Base-by-base conservation (phyloP, 2,329 filamentous ascomycete genomes). In the Orbilia oligospora region DNA sequence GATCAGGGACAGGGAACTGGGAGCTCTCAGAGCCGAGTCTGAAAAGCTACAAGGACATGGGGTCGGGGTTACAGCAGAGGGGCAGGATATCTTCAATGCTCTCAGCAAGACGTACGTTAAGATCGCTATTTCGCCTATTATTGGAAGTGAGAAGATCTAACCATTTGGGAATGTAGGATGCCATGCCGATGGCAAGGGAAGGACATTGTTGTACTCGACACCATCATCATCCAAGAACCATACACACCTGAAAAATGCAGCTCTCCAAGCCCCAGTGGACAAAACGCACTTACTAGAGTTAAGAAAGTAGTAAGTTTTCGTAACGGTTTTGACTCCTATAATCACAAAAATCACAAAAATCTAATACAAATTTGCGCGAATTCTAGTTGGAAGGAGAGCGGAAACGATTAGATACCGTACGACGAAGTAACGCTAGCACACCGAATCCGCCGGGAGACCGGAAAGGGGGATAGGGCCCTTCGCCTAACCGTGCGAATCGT, bases 291-390 rank as follows among this genome's bases (percentile, higher is more conserved):
- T 9, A 76, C 71, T 12, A 71, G 81, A 41, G 81, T 82, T 12
- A 82, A 82, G 80, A 81, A 81, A 79, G 81, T 82, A 70, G 81
- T 82, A 64, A 33, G 81, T 81, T 58, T n/a, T n/a, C n/a, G n/a
- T 33, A n/a, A 9, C 30, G 30, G 18, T 58, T 16, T n/a, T n/a
- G 0, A 51, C 49, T 22, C 36, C 33, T 27, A 24, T 51, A 18
- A 14, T 18, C 9, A 27, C 30, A 24, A 9, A 30, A 41, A 5
- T 22, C 14, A 30, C 27, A 9, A 9, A 18, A 38, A 61, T n/a
- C 41, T 36, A 46, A 56, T 8, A 14, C 20, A 14, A 49, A 38
- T 24, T 18, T n/a, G n/a, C 12, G 36, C 14, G 12, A 71, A 38
- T 66, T 33, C 20, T 55, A 77, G 73, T 44, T 77, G 51, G 73